Evolutionary conservation across 2,329 filamentous ascomycete species (phyloP).

Genomic region (Fusarium nodosum): DNA sequence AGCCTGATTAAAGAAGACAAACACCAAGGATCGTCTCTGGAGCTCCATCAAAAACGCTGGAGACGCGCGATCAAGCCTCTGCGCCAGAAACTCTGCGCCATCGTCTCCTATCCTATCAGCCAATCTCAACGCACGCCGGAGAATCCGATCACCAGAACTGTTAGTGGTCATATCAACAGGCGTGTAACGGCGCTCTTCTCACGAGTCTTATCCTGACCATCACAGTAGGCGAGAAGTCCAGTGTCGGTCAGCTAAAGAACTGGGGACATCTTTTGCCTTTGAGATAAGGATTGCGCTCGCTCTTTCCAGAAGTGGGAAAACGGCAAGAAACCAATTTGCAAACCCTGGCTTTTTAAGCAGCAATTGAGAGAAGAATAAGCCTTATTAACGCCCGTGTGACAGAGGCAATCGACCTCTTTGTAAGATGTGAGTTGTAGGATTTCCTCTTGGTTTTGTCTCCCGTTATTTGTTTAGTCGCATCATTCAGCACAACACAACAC

Average conservation of each 20-base stretch:
- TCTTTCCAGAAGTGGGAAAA: conserved; percentile 21
- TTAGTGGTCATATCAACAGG: conserved; percentile 20
- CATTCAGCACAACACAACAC: conserved; percentile 3
- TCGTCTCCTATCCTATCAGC: conserved; percentile 37
- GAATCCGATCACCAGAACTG: conserved; percentile 19
- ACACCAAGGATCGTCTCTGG: background rate
- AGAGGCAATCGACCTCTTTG: conserved; percentile 22
- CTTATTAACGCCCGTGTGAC: conserved; percentile 17
- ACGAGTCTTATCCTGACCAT: conserved; percentile 8
- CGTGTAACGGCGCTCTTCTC: conserved; percentile 30
- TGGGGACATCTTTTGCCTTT: conserved; percentile 12
- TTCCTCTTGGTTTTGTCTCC: conserved; percentile 26
- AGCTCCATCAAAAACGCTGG: background rate
- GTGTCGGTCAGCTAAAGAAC: conserved; percentile 9
- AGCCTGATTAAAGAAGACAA: background rate
- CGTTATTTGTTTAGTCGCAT: conserved; percentile 24
- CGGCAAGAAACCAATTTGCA: conserved; percentile 23
- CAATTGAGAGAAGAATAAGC: background rate
- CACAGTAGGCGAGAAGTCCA: conserved; percentile 1
- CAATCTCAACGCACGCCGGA: conserved; percentile 36
- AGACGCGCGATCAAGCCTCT: conserved; percentile 19
- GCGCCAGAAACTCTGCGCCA: conserved; percentile 26
- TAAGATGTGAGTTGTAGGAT: conserved; percentile 44
- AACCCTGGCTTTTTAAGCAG: conserved; percentile 1
- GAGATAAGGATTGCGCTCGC: conserved; percentile 13